Conservation (phyloP, 495 filamentous ascomycete species). For the Polyplosphaeria fusca region DNA sequence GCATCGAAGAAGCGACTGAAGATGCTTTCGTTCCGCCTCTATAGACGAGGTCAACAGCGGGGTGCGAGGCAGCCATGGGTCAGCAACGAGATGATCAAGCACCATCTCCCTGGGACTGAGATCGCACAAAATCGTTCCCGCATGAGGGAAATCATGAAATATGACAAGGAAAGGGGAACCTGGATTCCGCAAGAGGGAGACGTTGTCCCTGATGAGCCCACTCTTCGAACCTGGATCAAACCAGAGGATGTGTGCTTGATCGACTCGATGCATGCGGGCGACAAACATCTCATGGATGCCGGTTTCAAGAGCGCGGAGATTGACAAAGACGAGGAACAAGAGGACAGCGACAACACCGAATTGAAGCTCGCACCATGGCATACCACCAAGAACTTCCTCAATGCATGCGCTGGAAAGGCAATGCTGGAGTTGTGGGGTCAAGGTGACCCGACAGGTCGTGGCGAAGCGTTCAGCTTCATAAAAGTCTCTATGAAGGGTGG, state of each 20-base stretch:
- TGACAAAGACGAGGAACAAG: slow-evolving; percentile 63
- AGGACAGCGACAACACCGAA: slow-evolving; percentile 69
- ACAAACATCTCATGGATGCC: slow-evolving; percentile 76
- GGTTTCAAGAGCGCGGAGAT: slow-evolving; percentile 67
- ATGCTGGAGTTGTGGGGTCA: slow-evolving; percentile 94
- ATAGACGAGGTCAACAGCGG: slow-evolving; percentile 64
- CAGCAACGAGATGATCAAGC: slow-evolving; percentile 58
- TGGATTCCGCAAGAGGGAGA: slow-evolving; percentile 77
- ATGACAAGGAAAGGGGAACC: slow-evolving; percentile 75
- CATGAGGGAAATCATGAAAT: slow-evolving; percentile 90
- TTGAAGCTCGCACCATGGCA: slow-evolving; percentile 93
- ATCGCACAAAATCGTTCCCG: slow-evolving; percentile 88
- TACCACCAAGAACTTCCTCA: slow-evolving; percentile 88
- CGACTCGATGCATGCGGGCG: slow-evolving; percentile 94
- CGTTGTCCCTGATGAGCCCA: slow-evolving; percentile 67
- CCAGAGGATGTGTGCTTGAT: slow-evolving; percentile 93
- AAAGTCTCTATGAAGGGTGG: slow-evolving; percentile 98
- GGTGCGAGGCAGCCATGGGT: slow-evolving; percentile 25
- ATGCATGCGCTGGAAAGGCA: slow-evolving; percentile 90
- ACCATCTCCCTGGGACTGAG: slow-evolving; percentile 85
- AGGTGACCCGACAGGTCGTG: slow-evolving; percentile 92
- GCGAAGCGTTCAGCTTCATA: slow-evolving; percentile 91
- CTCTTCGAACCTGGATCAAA: slow-evolving; percentile 79
- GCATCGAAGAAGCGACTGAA: slow-evolving; percentile 92
- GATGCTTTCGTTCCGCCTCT: slow-evolving; percentile 86